Base-by-base conservation (phyloP, 2,329 filamentous ascomycete species). In the Microascus cirrosus region DNA sequence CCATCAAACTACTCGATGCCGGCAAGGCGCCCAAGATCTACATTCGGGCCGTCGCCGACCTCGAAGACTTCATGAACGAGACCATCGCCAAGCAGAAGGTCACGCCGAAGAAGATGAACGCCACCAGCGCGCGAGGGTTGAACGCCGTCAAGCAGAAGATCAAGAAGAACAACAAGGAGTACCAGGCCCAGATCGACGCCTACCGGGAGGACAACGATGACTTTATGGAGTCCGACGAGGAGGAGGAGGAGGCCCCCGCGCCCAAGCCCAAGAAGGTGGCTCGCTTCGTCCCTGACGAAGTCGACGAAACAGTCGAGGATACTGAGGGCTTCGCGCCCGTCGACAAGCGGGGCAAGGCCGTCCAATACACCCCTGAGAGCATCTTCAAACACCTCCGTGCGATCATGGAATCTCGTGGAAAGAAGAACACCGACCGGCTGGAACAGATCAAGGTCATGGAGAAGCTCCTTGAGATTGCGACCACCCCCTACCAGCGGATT, bases 371-470 rank as follows among this genome's bases (percentile, higher is more conserved):
- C 13, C 89, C 93, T 24, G 94, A 99, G 78, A 94, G 92, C 72
- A 99, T 99, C 69, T 87, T 97, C 73, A 99, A 99, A 80, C 91
- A 97, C 73, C 82, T 99, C 56, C 85, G 93, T 59, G 83, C 85
- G 56, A 97, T 99, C 68, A 80, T 97, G 70, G 94, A 99, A 77
- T 92, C 93, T 60, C 84, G 94, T 78, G 94, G 94, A 71, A 95
- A 96, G 81, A 99, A 99, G 84, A 97, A 97, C 79, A 96, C 94
- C 63, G 94, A 99, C 73, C 87, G 91, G 54, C 70, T 83, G 53
- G 94, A 99, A 75, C 94, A 99, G 76, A 97, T 99, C 74, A 87
- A 87, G 73, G 87, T 93, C 56, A 95, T 99, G 91, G 94, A 97
- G 81, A 96, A 92, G 78, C 83, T 99, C 57, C 77, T 86, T 67